These are phyloP conservation scores for Cryptococcus sp. DNA, from an alignment of 1,284 basidiomycete species.

Conservation along the genomic window DNA sequence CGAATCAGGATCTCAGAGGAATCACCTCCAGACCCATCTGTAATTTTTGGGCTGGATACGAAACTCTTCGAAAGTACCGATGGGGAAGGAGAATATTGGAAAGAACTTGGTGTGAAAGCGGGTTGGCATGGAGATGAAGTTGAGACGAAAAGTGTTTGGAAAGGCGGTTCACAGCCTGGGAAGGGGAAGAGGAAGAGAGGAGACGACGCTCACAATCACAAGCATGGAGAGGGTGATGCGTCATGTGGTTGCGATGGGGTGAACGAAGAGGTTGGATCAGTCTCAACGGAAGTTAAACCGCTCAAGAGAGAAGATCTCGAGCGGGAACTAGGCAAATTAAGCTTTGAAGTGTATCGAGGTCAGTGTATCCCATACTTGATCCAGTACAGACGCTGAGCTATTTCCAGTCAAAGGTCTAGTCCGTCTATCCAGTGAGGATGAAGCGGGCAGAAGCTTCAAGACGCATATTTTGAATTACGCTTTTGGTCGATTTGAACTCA, in stretches of 20 bases:
- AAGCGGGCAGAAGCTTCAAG: conserved; percentile 30
- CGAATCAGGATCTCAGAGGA: conserved; percentile 58
- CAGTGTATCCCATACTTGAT: conserved; percentile 4
- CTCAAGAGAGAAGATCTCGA: conserved; percentile 44
- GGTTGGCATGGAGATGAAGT: conserved; percentile 69
- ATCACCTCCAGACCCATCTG: conserved; percentile 53
- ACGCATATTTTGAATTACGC: conserved; percentile 79
- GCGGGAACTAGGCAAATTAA: conserved; percentile 44
- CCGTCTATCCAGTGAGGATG: conserved; percentile 45
- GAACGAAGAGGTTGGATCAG: conserved; percentile 2
- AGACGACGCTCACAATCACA: conserved; percentile 23
- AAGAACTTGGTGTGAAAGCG: conserved; percentile 11
- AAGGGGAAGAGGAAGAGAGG: conserved; percentile 13
- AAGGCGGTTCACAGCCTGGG: conserved; percentile 43
- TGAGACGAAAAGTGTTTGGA: conserved; percentile 64
- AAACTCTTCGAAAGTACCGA: conserved; percentile 58
- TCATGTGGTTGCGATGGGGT: conserved; percentile 4
- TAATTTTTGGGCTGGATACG: conserved; percentile 79
- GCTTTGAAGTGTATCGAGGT: conserved; percentile 47
- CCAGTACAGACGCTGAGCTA: conserved; percentile 1
- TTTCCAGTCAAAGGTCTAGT: conserved; percentile 66
- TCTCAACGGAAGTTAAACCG: conserved; percentile 7
- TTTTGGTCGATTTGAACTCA: conserved; percentile 75
- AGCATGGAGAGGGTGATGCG: conserved; percentile 28
- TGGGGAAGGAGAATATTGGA: conserved; percentile 38